phyloP scores from a whole-genome alignment of 352 stramenopile species.

The Bremia lactucae region DNA sequence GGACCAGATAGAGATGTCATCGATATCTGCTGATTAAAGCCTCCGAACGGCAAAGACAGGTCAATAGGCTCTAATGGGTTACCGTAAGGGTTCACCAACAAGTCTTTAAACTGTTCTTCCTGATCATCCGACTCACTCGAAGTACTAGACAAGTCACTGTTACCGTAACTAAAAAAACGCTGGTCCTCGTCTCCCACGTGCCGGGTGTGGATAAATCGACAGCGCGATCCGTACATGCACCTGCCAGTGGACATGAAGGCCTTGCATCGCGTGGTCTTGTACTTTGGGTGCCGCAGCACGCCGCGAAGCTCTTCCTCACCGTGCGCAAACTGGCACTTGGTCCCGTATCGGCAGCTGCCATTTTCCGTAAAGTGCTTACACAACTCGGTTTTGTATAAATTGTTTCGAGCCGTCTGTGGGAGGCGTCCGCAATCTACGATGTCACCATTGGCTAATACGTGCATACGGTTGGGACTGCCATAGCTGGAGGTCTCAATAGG shows the following conservation, averaged over 20 bases:
- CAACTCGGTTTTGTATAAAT: slow-evolving; percentile 88
- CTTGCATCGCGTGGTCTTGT: slow-evolving; percentile 88
- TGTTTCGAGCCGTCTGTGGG: slow-evolving; percentile 72
- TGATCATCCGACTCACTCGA: slow-evolving; percentile 60
- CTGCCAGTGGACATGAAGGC: slow-evolving; percentile 74
- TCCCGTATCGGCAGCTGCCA: slow-evolving; percentile 77
- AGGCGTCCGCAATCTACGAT: slow-evolving; percentile 75
- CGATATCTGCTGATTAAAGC: slow-evolving; percentile 39
- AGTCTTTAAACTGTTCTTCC: slow-evolving; percentile 35
- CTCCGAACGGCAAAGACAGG: slow-evolving; percentile 50
- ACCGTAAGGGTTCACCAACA: slow-evolving; percentile 60
- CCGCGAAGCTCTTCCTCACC: slow-evolving; percentile 75
- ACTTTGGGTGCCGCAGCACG: slow-evolving; percentile 83
- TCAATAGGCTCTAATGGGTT: slow-evolving; percentile 51
- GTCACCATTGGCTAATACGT: slow-evolving; percentile 78
- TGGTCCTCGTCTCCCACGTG: slow-evolving; percentile 26
- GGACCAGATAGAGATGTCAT: slow-evolving; percentile 34
- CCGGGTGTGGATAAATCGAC: slow-evolving; percentile 75
- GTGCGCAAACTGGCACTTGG: slow-evolving; percentile 87
- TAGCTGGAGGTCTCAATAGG: slow-evolving; percentile 27
- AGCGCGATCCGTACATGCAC: slow-evolving; percentile 83
- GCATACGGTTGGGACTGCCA: slow-evolving; percentile 44
- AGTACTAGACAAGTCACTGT: slow-evolving; percentile 39
- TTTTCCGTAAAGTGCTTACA: slow-evolving; percentile 85
- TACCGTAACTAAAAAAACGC: slow-evolving; percentile 22